Conservation (phyloP, 257 asterid genomes). For the Solanum peruvianum region DNA sequence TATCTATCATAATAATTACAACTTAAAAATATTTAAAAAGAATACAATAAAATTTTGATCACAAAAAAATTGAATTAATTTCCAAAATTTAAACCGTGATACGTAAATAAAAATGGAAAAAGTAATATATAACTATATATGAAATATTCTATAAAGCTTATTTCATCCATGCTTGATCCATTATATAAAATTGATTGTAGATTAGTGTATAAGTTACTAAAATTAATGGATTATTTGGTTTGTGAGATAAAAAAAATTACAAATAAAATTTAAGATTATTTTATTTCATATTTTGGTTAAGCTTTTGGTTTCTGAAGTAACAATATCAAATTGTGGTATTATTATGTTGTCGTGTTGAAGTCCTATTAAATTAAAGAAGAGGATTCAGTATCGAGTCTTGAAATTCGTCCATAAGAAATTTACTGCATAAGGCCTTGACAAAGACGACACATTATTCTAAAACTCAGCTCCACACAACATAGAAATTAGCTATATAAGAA, state of each 20-base stretch:
- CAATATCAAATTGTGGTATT: neutral
- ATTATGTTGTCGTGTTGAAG: neutral
- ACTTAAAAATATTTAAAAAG: neutral
- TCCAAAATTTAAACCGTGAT: rapidly evolving
- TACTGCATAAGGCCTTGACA: no score
- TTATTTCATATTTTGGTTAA: neutral
- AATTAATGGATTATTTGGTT: neutral
- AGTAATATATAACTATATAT: neutral
- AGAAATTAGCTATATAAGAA: neutral
- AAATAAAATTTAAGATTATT: neutral
- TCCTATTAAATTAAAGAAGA: no score
- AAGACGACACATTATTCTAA: no score
- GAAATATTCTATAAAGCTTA: neutral
- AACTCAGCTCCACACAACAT: no score
- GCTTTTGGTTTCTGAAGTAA: neutral
- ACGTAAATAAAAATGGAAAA: neutral
- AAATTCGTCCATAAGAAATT: rapidly evolving
- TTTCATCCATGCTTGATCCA: neutral
- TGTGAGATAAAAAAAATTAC: neutral
- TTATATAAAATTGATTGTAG: neutral
- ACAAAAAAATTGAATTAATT: no score
- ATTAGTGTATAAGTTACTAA: neutral
- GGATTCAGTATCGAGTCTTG: no score
- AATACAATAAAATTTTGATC: neutral
- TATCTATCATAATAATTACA: neutral